These are phyloP conservation scores for Annulohypoxylon nitens DNA, from an alignment of 495 filamentous ascomycete genomes.

Conservation along the genomic window DNA sequence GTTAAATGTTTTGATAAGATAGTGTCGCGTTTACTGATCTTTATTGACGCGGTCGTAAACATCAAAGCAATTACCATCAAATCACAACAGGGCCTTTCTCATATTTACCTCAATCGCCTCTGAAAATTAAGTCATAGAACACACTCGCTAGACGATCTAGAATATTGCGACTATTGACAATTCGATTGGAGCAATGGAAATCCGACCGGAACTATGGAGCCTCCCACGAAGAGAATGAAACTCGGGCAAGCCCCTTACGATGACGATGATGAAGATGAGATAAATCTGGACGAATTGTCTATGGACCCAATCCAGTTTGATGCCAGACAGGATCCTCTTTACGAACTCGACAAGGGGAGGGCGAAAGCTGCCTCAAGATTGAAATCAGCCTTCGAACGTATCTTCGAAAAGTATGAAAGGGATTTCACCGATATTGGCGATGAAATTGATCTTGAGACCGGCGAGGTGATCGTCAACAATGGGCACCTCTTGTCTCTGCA, in stretches of 20 bases:
- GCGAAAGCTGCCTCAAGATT: slow-evolving; percentile 73
- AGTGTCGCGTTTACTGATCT: slow-evolving; percentile 32
- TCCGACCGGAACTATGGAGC: slow-evolving; percentile 62
- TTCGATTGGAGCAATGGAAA: slow-evolving; percentile 23
- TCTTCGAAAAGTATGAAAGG: slow-evolving; percentile 87
- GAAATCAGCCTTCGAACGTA: slow-evolving; percentile 84
- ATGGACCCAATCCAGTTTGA: slow-evolving; percentile 59
- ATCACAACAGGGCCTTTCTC: slow-evolving; percentile 11
- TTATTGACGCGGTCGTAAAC: slow-evolving; percentile 31
- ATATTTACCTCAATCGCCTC: neutral
- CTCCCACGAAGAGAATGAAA: slow-evolving; percentile 68
- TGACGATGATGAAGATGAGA: slow-evolving; percentile 54
- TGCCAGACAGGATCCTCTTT: slow-evolving; percentile 60
- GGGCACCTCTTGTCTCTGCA: slow-evolving; percentile 78
- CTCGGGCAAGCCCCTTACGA: slow-evolving; percentile 56
- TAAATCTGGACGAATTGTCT: slow-evolving; percentile 59
- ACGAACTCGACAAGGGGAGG: slow-evolving; percentile 69
- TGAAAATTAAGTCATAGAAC: neutral
- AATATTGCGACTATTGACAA: neutral
- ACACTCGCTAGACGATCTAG: neutral
- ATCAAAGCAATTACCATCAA: slow-evolving; percentile 26
- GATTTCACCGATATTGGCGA: slow-evolving; percentile 86
- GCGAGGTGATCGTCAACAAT: slow-evolving; percentile 85
- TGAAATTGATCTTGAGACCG: slow-evolving; percentile 82
- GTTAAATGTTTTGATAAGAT: slow-evolving; percentile 35